These are phyloP conservation scores for Vigna angularis DNA, from an alignment of 306 rosid genomes.

Conservation along the genomic window DNA sequence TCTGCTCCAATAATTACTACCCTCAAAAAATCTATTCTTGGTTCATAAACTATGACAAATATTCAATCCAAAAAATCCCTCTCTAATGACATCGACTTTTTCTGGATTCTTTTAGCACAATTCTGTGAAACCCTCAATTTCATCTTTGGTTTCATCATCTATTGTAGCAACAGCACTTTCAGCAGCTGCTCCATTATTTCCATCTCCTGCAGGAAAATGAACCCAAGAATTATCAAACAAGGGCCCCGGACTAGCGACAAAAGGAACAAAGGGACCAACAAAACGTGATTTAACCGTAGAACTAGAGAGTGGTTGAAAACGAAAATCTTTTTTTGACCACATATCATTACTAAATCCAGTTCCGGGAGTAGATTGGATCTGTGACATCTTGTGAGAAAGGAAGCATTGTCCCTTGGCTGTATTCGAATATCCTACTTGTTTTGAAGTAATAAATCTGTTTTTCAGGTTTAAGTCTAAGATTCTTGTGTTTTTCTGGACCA, in stretches of 20 bases:
- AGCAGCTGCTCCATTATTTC: slow-evolving; percentile 38
- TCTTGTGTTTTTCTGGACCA: no score
- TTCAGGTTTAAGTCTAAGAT: no score
- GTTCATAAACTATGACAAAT: slow-evolving; percentile 81
- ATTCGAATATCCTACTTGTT: no score
- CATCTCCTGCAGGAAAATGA: slow-evolving; percentile 43
- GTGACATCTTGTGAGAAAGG: no score
- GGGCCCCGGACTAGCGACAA: slow-evolving; percentile 44
- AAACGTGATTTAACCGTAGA: slow-evolving; percentile 29
- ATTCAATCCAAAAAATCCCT: slow-evolving; percentile 48
- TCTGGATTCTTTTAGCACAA: slow-evolving; percentile 81
- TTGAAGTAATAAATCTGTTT: no score
- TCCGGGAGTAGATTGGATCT: slow-evolving; percentile 1
- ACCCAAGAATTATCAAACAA: slow-evolving; percentile 47
- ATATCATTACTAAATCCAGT: slow-evolving; percentile 39
- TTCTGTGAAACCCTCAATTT: slow-evolving; percentile 59
- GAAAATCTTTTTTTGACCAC: slow-evolving; percentile 40
- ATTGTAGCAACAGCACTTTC: slow-evolving; percentile 43
- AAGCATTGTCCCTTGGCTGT: no score
- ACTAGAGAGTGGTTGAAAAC: slow-evolving; percentile 34
- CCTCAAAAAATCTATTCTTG: slow-evolving; percentile 89
- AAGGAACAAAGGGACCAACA: slow-evolving; percentile 45
- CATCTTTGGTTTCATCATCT: slow-evolving; percentile 53
- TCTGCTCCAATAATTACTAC: slow-evolving; percentile 93
- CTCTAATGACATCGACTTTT: slow-evolving; percentile 67